Base-by-base conservation (phyloP, 2,329 filamentous ascomycete species). In the Elsinoe ampelina region DNA sequence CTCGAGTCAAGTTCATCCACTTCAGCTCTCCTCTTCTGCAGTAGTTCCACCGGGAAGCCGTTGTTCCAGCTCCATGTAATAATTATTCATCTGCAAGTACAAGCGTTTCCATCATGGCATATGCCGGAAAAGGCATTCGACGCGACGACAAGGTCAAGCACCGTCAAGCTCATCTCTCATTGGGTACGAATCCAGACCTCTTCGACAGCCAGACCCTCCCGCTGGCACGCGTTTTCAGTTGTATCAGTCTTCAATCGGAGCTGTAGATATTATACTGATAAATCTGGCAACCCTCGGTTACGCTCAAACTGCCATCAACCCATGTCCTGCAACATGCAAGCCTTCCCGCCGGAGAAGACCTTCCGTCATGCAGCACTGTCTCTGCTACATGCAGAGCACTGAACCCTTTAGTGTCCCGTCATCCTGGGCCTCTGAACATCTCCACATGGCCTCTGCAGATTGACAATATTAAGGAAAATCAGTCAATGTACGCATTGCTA, bases 381-480 rank as follows among this genome's bases (percentile, higher is more conserved):
- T 17, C 48, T 52, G 48, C 48, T 3, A 52, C 48, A 52, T 52
- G 48, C 48, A 52, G 48, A 38, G 48, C 48, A 52, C 48, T 38
- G 48, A 39, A 39, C 48, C 32, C 48, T 52, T 7, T 19, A 26
- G 32, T 15, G 34, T 52, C 32, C 48, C 48, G 38, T 39, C 32
- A 13, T 17, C 12, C 34, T 52, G 48, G n/a, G n/a, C n/a, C n/a
- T n/a, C n/a, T n/a, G n/a, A n/a, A n/a, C n/a, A n/a, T n/a, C n/a
- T n/a, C n/a, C n/a, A n/a, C n/a, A n/a, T n/a, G n/a, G n/a, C n/a
- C n/a, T n/a, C n/a, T n/a, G n/a, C n/a, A n/a, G n/a, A n/a, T n/a
- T n/a, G n/a, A n/a, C n/a, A n/a, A n/a, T n/a, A n/a, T n/a, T n/a
- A n/a, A n/a, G n/a, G n/a, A n/a, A n/a, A n/a, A n/a, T n/a, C n/a